These are phyloP conservation scores for Rhododendron henanense DNA, from an alignment of 148 eudicot species.

Conservation along the genomic window DNA sequence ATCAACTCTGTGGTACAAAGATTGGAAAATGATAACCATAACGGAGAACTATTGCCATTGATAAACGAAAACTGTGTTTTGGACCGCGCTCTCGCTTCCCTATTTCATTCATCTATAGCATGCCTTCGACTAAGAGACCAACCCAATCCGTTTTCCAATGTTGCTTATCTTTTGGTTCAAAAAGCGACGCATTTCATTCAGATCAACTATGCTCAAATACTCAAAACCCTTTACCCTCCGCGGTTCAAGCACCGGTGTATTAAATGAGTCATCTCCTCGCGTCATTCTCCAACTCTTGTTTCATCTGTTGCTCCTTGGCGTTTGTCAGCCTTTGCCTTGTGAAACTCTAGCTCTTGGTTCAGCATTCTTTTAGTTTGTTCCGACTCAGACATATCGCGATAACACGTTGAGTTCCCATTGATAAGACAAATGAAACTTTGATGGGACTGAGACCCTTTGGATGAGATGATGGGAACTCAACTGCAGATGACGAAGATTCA, in stretches of 20 bases:
- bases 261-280: slow-evolving; percentile 44
- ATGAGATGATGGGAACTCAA: no score
- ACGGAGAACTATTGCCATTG: no score
- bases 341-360: slow-evolving; percentile 50
- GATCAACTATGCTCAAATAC: slow-evolving; percentile 32
- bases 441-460: no score
- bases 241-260: slow-evolving; percentile 54
- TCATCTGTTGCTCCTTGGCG: slow-evolving; percentile 41
- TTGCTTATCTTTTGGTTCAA: slow-evolving; percentile 46
- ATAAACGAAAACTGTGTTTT: no score
- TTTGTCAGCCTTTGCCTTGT: slow-evolving; percentile 38
- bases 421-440: no score
- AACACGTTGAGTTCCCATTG: background rate
- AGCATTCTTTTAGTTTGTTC: slow-evolving; percentile 60
- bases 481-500: no score
- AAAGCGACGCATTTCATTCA: slow-evolving; percentile 45
- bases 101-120: background rate
- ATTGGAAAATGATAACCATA: no score
- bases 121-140: slow-evolving; percentile 6
- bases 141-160: slow-evolving; percentile 37
- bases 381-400: slow-evolving; percentile 43
- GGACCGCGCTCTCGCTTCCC: background rate
- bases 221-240: slow-evolving; percentile 21
- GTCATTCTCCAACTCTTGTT: slow-evolving; percentile 46
- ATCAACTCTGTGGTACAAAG: no score